Evolutionary conservation across 345 rosid species (phyloP).

Genomic region (Gossypium anomalum): DNA sequence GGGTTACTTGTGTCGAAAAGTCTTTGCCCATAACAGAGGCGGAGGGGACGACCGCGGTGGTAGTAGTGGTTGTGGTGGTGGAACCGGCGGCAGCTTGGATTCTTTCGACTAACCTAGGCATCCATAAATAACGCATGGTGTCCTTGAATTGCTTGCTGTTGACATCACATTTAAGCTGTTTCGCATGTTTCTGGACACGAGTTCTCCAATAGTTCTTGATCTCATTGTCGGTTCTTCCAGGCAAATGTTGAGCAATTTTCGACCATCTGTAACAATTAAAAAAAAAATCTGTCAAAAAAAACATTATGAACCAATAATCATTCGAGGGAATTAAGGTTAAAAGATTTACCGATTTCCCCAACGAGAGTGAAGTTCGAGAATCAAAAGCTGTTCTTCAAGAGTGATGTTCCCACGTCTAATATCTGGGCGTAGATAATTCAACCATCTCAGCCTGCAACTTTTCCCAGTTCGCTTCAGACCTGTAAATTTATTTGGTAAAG

Average conservation of each 20-base stretch:
- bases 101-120: conserved; percentile 84
- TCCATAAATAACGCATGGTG: conserved; percentile 72
- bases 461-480: conserved; percentile 93
- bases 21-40: conserved; percentile 12
- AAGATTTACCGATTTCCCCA: conserved; percentile 82
- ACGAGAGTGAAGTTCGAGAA: conserved; percentile 89
- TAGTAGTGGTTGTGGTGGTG: conserved; percentile 10
- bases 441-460: conserved; percentile 93
- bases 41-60: not conserved
- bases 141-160: conserved; percentile 88
- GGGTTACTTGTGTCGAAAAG: conserved; percentile 13
- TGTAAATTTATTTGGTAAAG: conserved; percentile 47
- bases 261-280: conserved; percentile 53
- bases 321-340: not conserved
- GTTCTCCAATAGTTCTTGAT: conserved; percentile 98
- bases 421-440: conserved; percentile 88
- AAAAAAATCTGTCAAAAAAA: not conserved
- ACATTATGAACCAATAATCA: not conserved
- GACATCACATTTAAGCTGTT: conserved; percentile 76
- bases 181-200: conserved; percentile 88
- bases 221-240: conserved; percentile 94
- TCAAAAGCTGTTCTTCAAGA: conserved; percentile 84
- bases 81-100: conserved; percentile 60
- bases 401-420: conserved; percentile 94
- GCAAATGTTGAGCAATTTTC: conserved; percentile 81